These are phyloP conservation scores for Eutypa lata DNA, from an alignment of 2,329 filamentous ascomycete genomes.

Conservation along the genomic window DNA sequence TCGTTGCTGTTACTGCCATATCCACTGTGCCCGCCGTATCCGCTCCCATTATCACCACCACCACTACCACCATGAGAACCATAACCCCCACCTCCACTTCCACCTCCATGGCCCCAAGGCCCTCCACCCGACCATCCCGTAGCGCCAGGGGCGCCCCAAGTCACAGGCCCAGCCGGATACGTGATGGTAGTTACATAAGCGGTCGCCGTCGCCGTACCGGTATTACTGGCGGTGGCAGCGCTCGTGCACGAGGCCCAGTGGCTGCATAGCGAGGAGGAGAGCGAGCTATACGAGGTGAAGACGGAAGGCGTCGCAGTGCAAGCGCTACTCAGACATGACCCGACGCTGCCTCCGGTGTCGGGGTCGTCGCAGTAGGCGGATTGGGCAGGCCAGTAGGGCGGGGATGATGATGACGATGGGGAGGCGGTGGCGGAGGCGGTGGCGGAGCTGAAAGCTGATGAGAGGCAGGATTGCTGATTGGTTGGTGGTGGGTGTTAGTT, in stretches of 20 bases:
- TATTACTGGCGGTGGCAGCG: slow-evolving; percentile 34
- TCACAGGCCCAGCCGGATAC: slow-evolving; percentile 30
- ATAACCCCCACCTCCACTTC: too few species aligned
- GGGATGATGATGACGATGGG: not conserved
- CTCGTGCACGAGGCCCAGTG: slow-evolving; percentile 36
- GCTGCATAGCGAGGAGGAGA: slow-evolving; percentile 40
- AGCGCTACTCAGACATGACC: slow-evolving; percentile 25
- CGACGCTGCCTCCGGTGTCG: slow-evolving; percentile 22
- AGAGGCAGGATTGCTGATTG: slow-evolving; percentile 41
- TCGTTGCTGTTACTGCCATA: not conserved
- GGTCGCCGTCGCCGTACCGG: too few species aligned
- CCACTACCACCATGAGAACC: not conserved
- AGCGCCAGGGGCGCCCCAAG: slow-evolving; percentile 31
- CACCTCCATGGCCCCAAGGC: too few species aligned
- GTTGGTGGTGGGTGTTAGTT: not conserved
- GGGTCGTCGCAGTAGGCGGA: slow-evolving; percentile 26
- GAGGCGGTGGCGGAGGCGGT: slow-evolving; percentile 17
- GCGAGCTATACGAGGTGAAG: slow-evolving; percentile 28
- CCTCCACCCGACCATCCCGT: slow-evolving; percentile 13
- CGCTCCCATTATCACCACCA: not conserved
- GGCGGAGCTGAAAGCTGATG: slow-evolving; percentile 31
- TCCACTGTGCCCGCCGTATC: not conserved
- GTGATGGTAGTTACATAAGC: slow-evolving; percentile 38
- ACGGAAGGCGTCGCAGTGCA: slow-evolving; percentile 23
- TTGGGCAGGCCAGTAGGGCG: slow-evolving; percentile 26